These are phyloP conservation scores for Camelina hispida DNA, from an alignment of 345 rosid species.

Conservation along the genomic window DNA sequence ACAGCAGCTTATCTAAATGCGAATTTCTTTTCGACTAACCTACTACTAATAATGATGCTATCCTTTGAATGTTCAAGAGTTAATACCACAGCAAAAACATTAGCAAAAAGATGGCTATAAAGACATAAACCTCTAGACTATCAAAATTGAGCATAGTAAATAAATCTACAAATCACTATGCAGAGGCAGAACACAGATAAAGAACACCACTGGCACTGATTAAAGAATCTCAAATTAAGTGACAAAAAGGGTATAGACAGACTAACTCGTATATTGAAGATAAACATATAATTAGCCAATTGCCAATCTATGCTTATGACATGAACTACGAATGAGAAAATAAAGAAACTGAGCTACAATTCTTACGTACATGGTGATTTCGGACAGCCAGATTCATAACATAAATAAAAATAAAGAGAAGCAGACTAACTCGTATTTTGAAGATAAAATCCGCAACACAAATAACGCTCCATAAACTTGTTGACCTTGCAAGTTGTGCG, in stretches of 20 bases:
- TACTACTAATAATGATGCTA: background rate
- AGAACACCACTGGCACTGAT: background rate
- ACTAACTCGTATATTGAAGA: background rate
- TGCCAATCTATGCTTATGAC: background rate
- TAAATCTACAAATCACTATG: background rate
- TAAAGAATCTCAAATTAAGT: background rate
- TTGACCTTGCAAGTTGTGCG: constrained; percentile 81
- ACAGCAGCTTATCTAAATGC: background rate
- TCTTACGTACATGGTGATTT: constrained; percentile 4
- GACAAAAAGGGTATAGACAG: background rate
- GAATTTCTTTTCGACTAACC: background rate
- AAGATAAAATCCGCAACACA: constrained; percentile 84
- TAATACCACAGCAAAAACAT: background rate
- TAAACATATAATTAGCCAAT: background rate
- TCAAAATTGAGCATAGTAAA: background rate
- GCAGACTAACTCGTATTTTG: constrained; percentile 91
- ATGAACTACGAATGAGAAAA: constrained; percentile 1
- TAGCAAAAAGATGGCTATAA: background rate
- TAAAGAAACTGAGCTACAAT: constrained; percentile 14
- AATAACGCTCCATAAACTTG: constrained; percentile 90
- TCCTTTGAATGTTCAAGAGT: background rate
- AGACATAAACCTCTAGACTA: background rate
- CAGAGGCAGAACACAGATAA: background rate
- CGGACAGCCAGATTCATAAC: constrained; percentile 14
- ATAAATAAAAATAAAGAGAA: background rate